Base-by-base conservation (phyloP, 768 basidiomycete species). In the Podaxis pistillaris region DNA sequence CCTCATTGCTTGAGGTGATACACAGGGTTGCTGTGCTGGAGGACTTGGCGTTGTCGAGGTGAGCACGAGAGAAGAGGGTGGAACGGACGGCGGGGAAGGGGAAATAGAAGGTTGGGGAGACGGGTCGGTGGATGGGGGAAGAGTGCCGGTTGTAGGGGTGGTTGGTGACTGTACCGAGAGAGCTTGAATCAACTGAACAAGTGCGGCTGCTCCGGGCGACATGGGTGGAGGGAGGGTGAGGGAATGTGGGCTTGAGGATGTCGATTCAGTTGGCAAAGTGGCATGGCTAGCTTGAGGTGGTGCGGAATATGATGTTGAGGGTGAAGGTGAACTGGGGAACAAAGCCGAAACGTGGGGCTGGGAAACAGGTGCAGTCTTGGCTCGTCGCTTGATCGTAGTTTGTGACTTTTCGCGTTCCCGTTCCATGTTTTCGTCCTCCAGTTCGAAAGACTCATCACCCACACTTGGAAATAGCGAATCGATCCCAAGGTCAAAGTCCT, bases 1-100 rank as follows among this genome's bases (percentile, higher is more conserved):
- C 74, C 75, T 56, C 75, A 80, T 53, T 79, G 75, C 56, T 72
- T 62, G 72, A n/a, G 78, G 76, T 19, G 79, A 79, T 24, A 81
- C 70, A 68, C 78, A 78, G 2, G 74, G 69, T 28, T 60, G 59
- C 12, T 44, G 66, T 3, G 46, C 24, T 4, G 38, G 49, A 22
- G 60, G 44, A 7, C 22, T 30, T 33, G 61, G 38, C 40, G 53
- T 26, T 28, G 73, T 62, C 11, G 71, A 66, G 2, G 74, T 66
- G 15, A 72, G 67, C 12, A 70, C 37, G 30, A 75, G 69, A 28
- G 71, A 71, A 3, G 77, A 71, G 26, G 76, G 73, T n/a, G 71
- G 66, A 47, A 72, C 60, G 15, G 63, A 63, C 7, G 66, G 47
- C 17, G 59, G 60, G 12, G 59, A 59, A 37, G 66, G 53, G 7